Conservation (phyloP, 2,329 filamentous ascomycete genomes). For the Alternaria sp. region DNA sequence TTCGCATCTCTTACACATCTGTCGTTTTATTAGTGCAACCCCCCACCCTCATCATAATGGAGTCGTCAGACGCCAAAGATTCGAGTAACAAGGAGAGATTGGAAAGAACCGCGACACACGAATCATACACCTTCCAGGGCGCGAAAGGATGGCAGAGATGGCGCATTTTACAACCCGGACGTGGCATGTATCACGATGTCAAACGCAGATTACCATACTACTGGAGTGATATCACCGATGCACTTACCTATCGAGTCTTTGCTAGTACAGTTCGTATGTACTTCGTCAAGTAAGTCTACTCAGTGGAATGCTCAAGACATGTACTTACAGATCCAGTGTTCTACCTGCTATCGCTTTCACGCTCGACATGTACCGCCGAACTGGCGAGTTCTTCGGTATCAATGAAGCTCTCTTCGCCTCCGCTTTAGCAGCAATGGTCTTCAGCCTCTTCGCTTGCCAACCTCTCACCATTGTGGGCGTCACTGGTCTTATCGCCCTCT, state of each 20-base stretch:
- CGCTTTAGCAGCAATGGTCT: constrained; percentile 64
- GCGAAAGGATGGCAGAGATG: constrained; percentile 54
- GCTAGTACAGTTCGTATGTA: constrained; percentile 67
- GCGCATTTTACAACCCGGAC: constrained; percentile 55
- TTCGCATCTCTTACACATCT: not conserved
- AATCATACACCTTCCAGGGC: constrained; percentile 49
- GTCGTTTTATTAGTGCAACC: not conserved
- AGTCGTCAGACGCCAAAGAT: constrained; percentile 3
- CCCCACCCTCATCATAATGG: constrained; percentile 1
- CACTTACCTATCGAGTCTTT: constrained; percentile 63
- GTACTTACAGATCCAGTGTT: constrained; percentile 49
- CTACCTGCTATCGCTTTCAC: constrained; percentile 67
- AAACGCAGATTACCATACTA: constrained; percentile 64
- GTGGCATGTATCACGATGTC: constrained; percentile 65
- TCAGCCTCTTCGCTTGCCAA: constrained; percentile 62
- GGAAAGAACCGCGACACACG: constrained; percentile 31
- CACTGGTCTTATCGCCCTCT: constrained; percentile 60
- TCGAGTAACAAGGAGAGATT: constrained; percentile 5
- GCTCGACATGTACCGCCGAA: constrained; percentile 66
- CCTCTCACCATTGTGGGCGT: constrained; percentile 67
- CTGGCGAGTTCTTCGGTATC: constrained; percentile 64
- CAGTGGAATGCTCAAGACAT: too few relatives aligned
- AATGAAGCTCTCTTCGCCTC: constrained; percentile 66
- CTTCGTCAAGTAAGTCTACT: constrained; percentile 61
- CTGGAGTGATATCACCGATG: constrained; percentile 64